Evolutionary conservation across 345 rosid species (phyloP).

Genomic region (Linum tenue): DNA sequence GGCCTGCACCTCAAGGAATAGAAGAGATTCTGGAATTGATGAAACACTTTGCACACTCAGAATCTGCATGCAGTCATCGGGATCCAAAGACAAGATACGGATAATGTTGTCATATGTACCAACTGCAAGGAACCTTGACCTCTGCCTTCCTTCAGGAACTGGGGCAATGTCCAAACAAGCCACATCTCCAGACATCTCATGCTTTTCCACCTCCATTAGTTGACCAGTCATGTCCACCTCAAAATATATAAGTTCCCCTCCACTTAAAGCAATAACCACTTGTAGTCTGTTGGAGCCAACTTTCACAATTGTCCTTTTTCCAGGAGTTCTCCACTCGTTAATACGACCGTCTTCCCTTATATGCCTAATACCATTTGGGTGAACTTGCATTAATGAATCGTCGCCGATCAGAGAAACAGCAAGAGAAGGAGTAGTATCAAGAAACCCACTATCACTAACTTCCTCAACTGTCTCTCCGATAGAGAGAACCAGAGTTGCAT

Average conservation of each 20-base stretch:
- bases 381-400: slow-evolving; percentile 98
- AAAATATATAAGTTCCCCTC: slow-evolving; percentile 94
- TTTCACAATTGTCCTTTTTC: slow-evolving; percentile 93
- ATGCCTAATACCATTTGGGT: slow-evolving; percentile 93
- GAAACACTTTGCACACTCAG: slow-evolving; percentile 96
- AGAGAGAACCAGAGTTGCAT: slow-evolving; percentile 94
- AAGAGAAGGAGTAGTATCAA: slow-evolving; percentile 89
- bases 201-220: slow-evolving; percentile 96
- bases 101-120: slow-evolving; percentile 92
- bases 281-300: slow-evolving; percentile 95
- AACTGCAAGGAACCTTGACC: slow-evolving; percentile 95
- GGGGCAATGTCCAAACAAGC: slow-evolving; percentile 98
- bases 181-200: slow-evolving; percentile 98
- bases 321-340: slow-evolving; percentile 99
- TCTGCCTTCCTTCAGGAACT: slow-evolving; percentile 98
- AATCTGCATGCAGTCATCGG: slow-evolving; percentile 96
- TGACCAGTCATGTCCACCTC: slow-evolving; percentile 97
- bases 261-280: slow-evolving; percentile 92
- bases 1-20: slow-evolving; percentile 97
- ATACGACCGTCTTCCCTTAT: slow-evolving; percentile 96
- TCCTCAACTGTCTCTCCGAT: slow-evolving; percentile 98
- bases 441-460: slow-evolving; percentile 95
- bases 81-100: slow-evolving; percentile 88
- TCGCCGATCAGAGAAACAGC: slow-evolving; percentile 92
- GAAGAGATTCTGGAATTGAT: slow-evolving; percentile 89